Evolutionary conservation across 1,284 basidiomycete species (phyloP).

Genomic region (Apiotrichum porosum): DNA sequence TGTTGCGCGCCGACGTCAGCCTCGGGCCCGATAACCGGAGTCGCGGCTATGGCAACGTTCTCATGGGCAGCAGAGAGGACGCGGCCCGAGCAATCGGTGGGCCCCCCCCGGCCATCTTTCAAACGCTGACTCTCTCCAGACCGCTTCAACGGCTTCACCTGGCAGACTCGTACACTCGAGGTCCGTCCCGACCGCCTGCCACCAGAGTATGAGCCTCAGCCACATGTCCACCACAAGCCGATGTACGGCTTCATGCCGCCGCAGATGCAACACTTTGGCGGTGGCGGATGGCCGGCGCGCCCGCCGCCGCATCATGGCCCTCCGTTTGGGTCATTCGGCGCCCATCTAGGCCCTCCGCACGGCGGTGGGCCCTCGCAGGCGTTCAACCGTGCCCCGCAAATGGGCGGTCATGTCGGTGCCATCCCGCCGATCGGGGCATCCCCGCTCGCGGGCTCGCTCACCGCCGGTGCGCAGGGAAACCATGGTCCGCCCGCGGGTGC

Average conservation of each 20-base stretch:
- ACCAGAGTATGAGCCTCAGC: slow-evolving; percentile 54
- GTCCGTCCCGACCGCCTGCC: slow-evolving; percentile 76
- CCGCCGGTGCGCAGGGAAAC: slow-evolving; percentile 4
- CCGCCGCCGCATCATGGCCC: slow-evolving; percentile 13
- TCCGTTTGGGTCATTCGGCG: slow-evolving; percentile 28
- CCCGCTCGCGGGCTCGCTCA: slow-evolving; percentile 40
- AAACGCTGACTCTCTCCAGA: slow-evolving; percentile 6
- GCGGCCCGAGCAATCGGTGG: slow-evolving; percentile 72
- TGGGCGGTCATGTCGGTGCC: slow-evolving; percentile 15
- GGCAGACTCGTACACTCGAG: slow-evolving; percentile 86
- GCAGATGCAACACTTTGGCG: slow-evolving; percentile 16
- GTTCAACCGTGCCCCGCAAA: slow-evolving; percentile 10
- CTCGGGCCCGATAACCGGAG: slow-evolving; percentile 87
- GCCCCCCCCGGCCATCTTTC: too few species aligned
- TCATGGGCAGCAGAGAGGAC: slow-evolving; percentile 85
- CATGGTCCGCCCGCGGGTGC: too few species aligned
- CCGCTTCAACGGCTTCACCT: slow-evolving; percentile 82
- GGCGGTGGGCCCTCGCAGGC: slow-evolving; percentile 10
- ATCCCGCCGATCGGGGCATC: slow-evolving; percentile 33
- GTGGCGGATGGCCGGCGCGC: slow-evolving; percentile 10
- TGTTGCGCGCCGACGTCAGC: slow-evolving; percentile 88
- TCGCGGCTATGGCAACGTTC: slow-evolving; percentile 86
- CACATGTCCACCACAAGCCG: slow-evolving; percentile 34
- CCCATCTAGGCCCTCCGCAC: slow-evolving; percentile 15
- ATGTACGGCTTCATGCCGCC: slow-evolving; percentile 15